phyloP scores from a whole-genome alignment of 2,329 filamentous ascomycete genomes.

The Sporothrix inflata region DNA sequence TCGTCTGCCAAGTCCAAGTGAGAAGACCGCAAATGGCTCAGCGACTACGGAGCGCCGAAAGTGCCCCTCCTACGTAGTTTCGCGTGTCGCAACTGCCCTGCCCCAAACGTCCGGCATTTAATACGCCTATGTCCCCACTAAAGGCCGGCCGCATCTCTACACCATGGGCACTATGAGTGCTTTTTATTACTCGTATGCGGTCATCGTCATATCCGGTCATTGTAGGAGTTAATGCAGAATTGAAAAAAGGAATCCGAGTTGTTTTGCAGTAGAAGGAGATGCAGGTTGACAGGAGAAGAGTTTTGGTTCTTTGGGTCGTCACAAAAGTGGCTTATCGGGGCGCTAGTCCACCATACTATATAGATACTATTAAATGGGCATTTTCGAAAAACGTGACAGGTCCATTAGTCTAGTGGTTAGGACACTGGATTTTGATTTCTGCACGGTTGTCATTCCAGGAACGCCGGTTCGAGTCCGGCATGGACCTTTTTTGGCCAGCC shows the following conservation, averaged over 20 bases:
- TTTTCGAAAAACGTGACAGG: slow-evolving; percentile 9
- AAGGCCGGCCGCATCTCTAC: not conserved
- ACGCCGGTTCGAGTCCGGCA: slow-evolving; percentile 23
- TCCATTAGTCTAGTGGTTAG: slow-evolving; percentile 25
- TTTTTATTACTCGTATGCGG: not conserved
- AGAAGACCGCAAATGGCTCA: slow-evolving; percentile 11
- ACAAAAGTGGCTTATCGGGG: not conserved
- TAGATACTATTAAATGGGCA: not conserved
- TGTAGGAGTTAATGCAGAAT: not conserved
- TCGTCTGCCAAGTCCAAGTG: not conserved
- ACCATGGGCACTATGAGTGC: not conserved
- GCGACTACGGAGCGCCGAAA: not conserved
- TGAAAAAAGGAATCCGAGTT: not conserved
- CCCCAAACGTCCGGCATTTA: not conserved
- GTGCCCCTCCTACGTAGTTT: slow-evolving; percentile 1
- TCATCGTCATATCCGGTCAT: not conserved
- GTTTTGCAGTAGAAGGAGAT: not conserved
- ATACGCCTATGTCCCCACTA: not conserved
- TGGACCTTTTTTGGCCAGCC: slow-evolving; percentile 8
- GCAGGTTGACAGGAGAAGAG: not conserved
- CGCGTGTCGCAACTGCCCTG: not conserved
- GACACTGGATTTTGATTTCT: slow-evolving; percentile 22
- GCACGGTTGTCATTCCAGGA: slow-evolving; percentile 18
- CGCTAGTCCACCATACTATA: not conserved
- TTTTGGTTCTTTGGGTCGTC: not conserved